Base-by-base conservation (phyloP, 1,284 basidiomycete genomes). In the Boletellus sp. region DNA sequence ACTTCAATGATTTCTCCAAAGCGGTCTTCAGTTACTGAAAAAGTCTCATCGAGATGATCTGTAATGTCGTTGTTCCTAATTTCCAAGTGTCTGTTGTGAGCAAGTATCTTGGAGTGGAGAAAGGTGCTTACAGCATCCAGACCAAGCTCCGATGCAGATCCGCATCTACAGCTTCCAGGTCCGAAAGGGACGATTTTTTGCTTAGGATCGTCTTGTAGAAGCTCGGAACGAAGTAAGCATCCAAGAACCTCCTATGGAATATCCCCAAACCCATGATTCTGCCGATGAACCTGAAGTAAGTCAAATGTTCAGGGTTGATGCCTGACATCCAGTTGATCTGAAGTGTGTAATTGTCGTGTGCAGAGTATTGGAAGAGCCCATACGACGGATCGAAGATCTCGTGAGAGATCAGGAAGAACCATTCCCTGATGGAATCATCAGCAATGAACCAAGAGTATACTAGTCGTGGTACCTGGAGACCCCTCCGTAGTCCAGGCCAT, bases 371-470 rank as follows among this genome's bases (percentile, higher is more conserved):
- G 71, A 99, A 99, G 36, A 99, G 76, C 57, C 96, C 96, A 70
- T 99, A 99, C 73, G 95, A 96, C n/a, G 94, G 94, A 69, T 95
- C 92, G 77, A 95, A 94, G 73, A 94, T 92, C 69, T 99, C 96
- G 72, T 99, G 96, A 25, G 94, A 97, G 45, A 99, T 79, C 46
- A 99, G 73, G 91, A 99, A 99, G 84, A 99, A 99, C 87, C 95
- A 98, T 74, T 99, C 95, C 75, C 94, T 92, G 62, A 47, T 38
- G 33, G 13, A 41, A 49, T 34, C 3, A 30, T 46, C 46, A 55
- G 47, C 29, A 26, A 23, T 27, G 11, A 35, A 30, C 17, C 8
- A 29, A 17, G 16, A 21, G 43, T 25, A 37, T 19, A 38, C 8
- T 37, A 36, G 4, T 19, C 17, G 16, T 68, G 78, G 47, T 60